Percentiles rank a stretch among this genome's conserved stretches.
Evolutionary conservation across 805 yeast species (phyloP).

Genomic region (Komagataella ulmi): DNA sequence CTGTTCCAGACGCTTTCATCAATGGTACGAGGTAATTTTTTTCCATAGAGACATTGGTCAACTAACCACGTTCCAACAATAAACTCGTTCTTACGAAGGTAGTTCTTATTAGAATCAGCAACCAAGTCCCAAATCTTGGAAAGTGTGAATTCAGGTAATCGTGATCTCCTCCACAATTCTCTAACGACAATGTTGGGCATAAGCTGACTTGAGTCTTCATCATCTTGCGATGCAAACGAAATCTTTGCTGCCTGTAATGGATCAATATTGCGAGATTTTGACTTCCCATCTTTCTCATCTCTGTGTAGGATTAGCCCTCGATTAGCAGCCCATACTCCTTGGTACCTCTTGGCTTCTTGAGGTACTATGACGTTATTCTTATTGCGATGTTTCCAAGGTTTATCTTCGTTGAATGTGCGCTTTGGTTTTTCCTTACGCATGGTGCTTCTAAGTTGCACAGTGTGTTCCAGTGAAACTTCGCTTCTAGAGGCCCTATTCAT

Average conservation of each 20-base stretch:
- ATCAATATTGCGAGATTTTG: neutral
- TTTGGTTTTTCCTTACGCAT: conserved; percentile 28
- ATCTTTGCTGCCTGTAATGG: neutral
- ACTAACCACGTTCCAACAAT: conserved; percentile 97
- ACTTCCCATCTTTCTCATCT: neutral
- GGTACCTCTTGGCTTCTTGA: conserved; percentile 76
- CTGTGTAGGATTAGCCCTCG: conserved; percentile 41
- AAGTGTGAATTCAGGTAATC: conserved; percentile 48
- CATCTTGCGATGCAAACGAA: neutral
- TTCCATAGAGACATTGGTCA: conserved; percentile 90
- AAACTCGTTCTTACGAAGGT: conserved; percentile 68
- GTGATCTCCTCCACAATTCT: conserved; percentile 71
- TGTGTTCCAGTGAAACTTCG: conserved; percentile 6
- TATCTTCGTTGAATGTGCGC: conserved; percentile 60
- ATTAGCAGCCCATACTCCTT: conserved; percentile 89
- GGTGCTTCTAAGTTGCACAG: conserved; percentile 34
- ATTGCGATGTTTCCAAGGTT: conserved; percentile 87
- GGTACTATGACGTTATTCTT: conserved; percentile 35
- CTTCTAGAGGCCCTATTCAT: neutral
- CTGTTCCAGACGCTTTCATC: conserved; percentile 71
- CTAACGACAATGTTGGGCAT: conserved; percentile 56
- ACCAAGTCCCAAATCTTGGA: conserved; percentile 61
- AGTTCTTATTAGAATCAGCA: conserved; percentile 54
- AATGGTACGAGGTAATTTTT: conserved; percentile 68
- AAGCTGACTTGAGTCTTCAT: conserved; percentile 4